Evolutionary conservation across 2,329 filamentous ascomycete genomes (phyloP).

Genomic region (Bipolaris oryzae): DNA sequence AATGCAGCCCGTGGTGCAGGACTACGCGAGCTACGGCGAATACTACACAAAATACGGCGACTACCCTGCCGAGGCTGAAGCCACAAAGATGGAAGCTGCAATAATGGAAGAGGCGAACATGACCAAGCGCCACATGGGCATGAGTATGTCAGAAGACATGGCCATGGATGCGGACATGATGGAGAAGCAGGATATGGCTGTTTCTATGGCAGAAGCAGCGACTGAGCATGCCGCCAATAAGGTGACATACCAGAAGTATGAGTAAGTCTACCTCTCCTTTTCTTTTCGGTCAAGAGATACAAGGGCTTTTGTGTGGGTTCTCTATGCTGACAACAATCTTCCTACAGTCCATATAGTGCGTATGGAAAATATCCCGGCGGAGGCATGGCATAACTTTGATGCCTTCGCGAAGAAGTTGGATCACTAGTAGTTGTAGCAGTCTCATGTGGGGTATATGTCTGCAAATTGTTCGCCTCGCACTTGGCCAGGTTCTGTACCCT

Average conservation of each 20-base stretch:
- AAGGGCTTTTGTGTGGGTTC: background rate
- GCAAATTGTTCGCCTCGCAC: no score
- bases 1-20: background rate
- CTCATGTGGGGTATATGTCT: no score
- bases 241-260: background rate
- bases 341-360: background rate
- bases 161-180: background rate
- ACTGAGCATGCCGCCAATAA: background rate
- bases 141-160: conserved; percentile 2
- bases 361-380: background rate
- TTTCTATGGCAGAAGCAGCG: background rate
- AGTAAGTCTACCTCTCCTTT: background rate
- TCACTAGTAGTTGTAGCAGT: no score
- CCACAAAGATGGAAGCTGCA: background rate
- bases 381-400: background rate
- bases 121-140: conserved; percentile 1
- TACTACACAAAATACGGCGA: conserved; percentile 4
- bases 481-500: no score
- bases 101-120: background rate
- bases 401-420: background rate
- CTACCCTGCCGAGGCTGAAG: conserved; percentile 7
- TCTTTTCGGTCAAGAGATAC: background rate
- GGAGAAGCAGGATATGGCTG: background rate
- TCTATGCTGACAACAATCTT: background rate
- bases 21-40: background rate